Evolutionary conservation across 2,329 filamentous ascomycete species (phyloP), one percentile per base, ranked within the genome.

Genomic region (Coniochaeta sp.): DNA sequence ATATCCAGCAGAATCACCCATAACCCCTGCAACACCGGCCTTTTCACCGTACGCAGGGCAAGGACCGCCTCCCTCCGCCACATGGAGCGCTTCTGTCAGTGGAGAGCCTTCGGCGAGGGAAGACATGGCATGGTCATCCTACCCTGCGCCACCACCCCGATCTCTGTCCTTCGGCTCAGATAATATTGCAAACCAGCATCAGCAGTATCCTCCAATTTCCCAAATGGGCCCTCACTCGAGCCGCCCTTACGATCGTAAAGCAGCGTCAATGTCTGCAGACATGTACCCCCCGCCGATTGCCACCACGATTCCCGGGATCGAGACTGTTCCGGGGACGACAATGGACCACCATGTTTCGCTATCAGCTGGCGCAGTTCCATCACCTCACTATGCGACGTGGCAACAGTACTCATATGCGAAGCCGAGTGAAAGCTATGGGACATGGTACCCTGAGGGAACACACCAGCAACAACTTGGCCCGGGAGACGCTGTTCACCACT

Each of bases 91-190:
- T 8, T 66, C 71, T 5, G 66, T 75, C 32, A 70, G 73, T 57
- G 68, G 75, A 7, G 75, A 79, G 40, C 60, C 75, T 34, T 69
- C 71, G 10, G 66, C 74, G 44, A 74, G 77, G 19, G 77, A 79
- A 52, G 78, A 81, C 24, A 69, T 79, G 61, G 66, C 70, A 8
- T 84, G 80, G 76, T 72, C 65, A 57, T 71, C 68, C 60, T 81
- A 75, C 52, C 72, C 74, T 7, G 69, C 75, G 2, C 73, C 76
- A 6, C 72, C 74, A 16, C 66, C 71, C 30, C 75, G 81, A 52
- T 81, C 80, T 4, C 70, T 81, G 65, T 81, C 81, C 0, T 82
- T 79, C 56, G 74, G 79, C 30, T 74, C 75, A 47, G 80, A 81
- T 19, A 68, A 70, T 38, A 66, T 74, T 59, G 62, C 67, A 4